Base-by-base conservation (phyloP, 805 yeast species). In the Zygosaccharomyces pseudorouxii region DNA sequence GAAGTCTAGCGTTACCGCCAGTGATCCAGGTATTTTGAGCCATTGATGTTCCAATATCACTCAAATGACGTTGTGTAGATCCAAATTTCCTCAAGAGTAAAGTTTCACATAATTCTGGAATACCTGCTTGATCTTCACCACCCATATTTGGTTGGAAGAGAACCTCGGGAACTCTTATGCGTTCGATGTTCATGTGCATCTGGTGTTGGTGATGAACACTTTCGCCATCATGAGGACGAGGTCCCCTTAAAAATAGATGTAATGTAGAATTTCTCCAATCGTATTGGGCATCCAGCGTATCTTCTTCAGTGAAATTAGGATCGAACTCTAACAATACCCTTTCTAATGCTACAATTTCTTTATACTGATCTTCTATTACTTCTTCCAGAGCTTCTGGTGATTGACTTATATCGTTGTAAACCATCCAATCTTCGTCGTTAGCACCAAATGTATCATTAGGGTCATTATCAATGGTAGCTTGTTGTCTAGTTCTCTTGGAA, bases 401-500 rank as follows among this genome's bases (percentile, higher is more conserved):
- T 53, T 78, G 80, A 16, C 88, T 79, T 48, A 89, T 85, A 60
- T 88, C 93, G 58, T 93, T 78, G 64, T 92, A 92, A 14, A 89
- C 82, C 19, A 85, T 80, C 97, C 97, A 92, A 67, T 93, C 99
- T 48, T 86, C 96, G 63, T 92, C 98, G 60, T 89, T 82, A 2
- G 96, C 90, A 48, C 97, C 98, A 68, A 92, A 90, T 0, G 90
- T 87, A 67, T 92, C 98, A 58, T 82, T 88, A 12, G 95, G 95
- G 64, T 89, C 97, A 56, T 87, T 88, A 60, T 88, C 96, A 29
- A 86, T 84, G 1, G 89, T 80, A 0, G 82, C 79, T 55, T 77
- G 79, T 5, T 74, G 77, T 58, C 84, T 73, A 33, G 75, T 76
- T 27, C 80, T 72, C 43, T 77, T 73, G 6, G 75, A 64, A 4